A percentile compares a stretch with the other conserved stretches of the same genome.
Conservation (phyloP, 164 flowering plant species). For the Warburgia ugandensis region DNA sequence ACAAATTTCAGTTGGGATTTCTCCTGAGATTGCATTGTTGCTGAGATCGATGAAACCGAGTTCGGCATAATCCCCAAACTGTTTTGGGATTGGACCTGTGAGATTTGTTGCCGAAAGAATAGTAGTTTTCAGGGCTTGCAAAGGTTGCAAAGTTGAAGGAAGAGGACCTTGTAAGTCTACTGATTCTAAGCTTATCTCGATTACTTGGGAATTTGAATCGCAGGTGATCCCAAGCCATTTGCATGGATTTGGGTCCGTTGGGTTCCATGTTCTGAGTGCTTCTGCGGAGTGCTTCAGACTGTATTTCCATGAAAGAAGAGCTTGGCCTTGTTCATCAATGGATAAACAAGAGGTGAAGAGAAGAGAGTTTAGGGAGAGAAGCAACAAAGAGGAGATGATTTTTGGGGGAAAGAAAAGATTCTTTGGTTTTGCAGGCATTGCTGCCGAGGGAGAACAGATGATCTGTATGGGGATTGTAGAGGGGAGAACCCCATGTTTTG, state of each 20-base stretch:
- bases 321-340: conserved; percentile 68
- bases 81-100: conserved; percentile 87
- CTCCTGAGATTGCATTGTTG: conserved; percentile 59
- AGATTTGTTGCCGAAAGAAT: conserved; percentile 56
- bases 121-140: conserved; percentile 59
- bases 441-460: conserved; percentile 29
- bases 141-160: conserved; percentile 58
- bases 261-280: conserved; percentile 51
- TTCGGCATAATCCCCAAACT: conserved; percentile 54
- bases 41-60: conserved; percentile 53
- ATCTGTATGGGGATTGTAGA: conserved; percentile 74
- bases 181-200: conserved; percentile 42
- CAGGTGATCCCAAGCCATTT: conserved; percentile 70
- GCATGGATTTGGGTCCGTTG: conserved; percentile 53
- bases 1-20: conserved; percentile 66
- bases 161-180: conserved; percentile 59
- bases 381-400: conserved; percentile 23
- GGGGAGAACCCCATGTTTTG: conserved; percentile 91
- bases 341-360: conserved; percentile 33
- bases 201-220: conserved; percentile 41
- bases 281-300: conserved; percentile 45
- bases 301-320: conserved; percentile 73
- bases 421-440: conserved; percentile 64
- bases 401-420: conserved; percentile 24
- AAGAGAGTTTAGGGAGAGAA: conserved; percentile 19